These are phyloP conservation scores for Fusarium sp. DNA, from an alignment of 2,329 filamentous ascomycete genomes.

Conservation along the genomic window DNA sequence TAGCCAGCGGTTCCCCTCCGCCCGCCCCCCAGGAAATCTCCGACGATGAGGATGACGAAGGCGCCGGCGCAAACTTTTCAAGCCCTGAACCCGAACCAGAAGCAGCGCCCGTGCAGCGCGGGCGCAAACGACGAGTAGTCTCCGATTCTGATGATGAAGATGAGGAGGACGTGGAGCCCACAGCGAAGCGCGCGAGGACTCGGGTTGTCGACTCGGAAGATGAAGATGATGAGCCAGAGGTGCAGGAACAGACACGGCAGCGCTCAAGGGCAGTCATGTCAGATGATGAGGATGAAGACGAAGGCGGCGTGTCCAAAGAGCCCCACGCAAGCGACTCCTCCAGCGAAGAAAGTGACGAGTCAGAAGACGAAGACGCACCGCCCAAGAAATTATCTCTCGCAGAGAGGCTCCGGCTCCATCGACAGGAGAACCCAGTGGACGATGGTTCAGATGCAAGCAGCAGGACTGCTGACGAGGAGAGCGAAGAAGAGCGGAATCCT, in stretches of 20 bases:
- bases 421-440: constrained; percentile 30
- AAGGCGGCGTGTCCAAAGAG: constrained; percentile 15
- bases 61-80: constrained; percentile 39
- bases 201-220: constrained; percentile 35
- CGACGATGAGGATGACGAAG: constrained; percentile 22
- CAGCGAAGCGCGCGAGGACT: constrained; percentile 38
- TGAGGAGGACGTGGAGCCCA: constrained; percentile 24
- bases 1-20: neutral
- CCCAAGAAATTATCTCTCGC: constrained; percentile 22
- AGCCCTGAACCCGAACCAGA: constrained; percentile 42
- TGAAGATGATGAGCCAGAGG: constrained; percentile 23
- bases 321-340: neutral
- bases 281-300: constrained; percentile 31
- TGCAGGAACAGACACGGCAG: neutral
- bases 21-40: constrained; percentile 1
- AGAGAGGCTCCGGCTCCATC: constrained; percentile 27
- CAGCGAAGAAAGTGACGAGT: constrained; percentile 2
- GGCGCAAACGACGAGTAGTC: constrained; percentile 43
- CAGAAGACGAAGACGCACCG: constrained; percentile 21
- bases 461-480: constrained; percentile 29
- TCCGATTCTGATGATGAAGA: constrained; percentile 46
- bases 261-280: constrained; percentile 1
- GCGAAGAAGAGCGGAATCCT: constrained; percentile 36
- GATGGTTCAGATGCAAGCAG: constrained; percentile 18
- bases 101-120: constrained; percentile 11